Evolutionary conservation across 306 rosid species (phyloP).

Genomic region (Cucurbita ficifolia): DNA sequence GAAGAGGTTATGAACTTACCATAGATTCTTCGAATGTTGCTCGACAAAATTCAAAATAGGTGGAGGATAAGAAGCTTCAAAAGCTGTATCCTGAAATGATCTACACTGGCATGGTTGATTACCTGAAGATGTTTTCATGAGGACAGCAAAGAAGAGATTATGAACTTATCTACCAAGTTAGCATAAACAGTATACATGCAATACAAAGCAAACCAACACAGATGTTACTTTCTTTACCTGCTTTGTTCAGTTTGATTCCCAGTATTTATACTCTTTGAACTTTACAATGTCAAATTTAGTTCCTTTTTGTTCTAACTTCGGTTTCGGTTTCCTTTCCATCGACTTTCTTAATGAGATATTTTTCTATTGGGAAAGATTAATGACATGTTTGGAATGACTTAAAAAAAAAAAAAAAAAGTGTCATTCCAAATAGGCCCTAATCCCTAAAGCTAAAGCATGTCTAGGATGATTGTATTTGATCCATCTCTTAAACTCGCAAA

Average conservation of each 20-base stretch:
- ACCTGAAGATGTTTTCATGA: not conserved
- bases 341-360: not conserved
- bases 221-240: not conserved
- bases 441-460: too few relatives aligned
- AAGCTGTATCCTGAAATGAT: not conserved
- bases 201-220: not conserved
- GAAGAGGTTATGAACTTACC: too few relatives aligned
- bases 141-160: too few relatives aligned
- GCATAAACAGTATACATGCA: too few relatives aligned
- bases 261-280: not conserved
- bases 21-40: conserved; percentile 51
- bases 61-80: conserved; percentile 53
- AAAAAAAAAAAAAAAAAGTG: not conserved
- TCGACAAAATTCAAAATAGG: conserved; percentile 53
- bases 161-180: not conserved
- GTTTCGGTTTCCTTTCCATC: too few relatives aligned
- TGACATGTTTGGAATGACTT: not conserved
- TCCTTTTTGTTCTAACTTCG: too few relatives aligned
- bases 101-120: not conserved
- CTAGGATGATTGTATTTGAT: too few relatives aligned
- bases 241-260: not conserved
- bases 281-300: not conserved
- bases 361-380: not conserved
- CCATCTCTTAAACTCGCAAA: too few relatives aligned
- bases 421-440: too few relatives aligned